phyloP scores from a whole-genome alignment of 2,329 filamentous ascomycete species.

The Penicillium sp. region DNA sequence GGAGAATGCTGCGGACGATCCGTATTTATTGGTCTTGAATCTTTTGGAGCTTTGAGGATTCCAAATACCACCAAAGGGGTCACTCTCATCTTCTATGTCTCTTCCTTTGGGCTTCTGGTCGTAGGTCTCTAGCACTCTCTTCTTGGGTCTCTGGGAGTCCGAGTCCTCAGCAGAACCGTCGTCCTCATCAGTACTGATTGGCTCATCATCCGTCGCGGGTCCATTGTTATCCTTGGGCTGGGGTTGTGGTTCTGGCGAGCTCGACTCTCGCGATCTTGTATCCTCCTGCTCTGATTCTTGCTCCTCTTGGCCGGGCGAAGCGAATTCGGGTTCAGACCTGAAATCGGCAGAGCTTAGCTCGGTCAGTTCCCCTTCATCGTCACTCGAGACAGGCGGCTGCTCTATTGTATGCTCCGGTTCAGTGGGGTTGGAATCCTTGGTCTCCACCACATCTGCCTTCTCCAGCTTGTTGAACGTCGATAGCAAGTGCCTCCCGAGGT shows the following conservation, averaged over 20 bases:
- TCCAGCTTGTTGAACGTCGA: constrained; percentile 23
- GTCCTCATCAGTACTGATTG: constrained; percentile 37
- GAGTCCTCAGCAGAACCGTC: constrained; percentile 18
- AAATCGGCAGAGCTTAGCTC: background rate
- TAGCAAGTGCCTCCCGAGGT: constrained; percentile 20
- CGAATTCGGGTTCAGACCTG: background rate
- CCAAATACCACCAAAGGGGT: constrained; percentile 1
- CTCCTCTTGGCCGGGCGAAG: background rate
- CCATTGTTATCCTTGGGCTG: constrained; percentile 7
- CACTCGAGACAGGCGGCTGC: background rate
- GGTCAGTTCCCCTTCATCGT: background rate
- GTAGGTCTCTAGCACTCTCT: constrained; percentile 16
- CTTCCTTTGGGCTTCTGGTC: constrained; percentile 26
- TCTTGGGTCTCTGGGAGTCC: constrained; percentile 6
- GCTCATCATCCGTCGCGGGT: constrained; percentile 39
- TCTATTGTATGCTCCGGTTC: background rate
- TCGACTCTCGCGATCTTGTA: background rate
- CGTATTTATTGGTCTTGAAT: constrained; percentile 19
- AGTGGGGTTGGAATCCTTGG: background rate
- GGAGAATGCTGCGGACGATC: constrained; percentile 16
- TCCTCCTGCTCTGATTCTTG: background rate
- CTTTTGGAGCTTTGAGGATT: constrained; percentile 23
- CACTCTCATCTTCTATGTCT: constrained; percentile 13
- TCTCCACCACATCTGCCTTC: constrained; percentile 6
- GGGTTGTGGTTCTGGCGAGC: background rate